Evolutionary conservation across 768 basidiomycete genomes (phyloP).

Genomic region (Phylloporus scabripes): DNA sequence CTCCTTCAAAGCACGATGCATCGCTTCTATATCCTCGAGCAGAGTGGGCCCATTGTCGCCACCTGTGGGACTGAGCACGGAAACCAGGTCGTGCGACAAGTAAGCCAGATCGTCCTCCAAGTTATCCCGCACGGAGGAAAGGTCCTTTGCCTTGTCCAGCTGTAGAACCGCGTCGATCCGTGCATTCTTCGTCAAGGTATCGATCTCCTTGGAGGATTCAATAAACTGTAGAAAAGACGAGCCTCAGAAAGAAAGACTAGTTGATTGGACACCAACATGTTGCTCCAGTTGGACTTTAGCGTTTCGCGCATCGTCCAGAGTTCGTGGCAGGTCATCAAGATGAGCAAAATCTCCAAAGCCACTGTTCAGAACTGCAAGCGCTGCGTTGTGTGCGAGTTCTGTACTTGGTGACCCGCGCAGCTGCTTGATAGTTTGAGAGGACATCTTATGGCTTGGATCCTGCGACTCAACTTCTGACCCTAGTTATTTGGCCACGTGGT

Average conservation of each 20-base stretch:
- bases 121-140: conserved; percentile 71
- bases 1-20: conserved; percentile 74
- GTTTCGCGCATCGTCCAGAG: conserved; percentile 40
- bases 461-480: not conserved
- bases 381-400: conserved; percentile 30
- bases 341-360: conserved; percentile 46
- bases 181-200: conserved; percentile 44
- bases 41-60: conserved; percentile 54
- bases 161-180: conserved; percentile 43
- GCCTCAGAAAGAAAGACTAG: conserved; percentile 9
- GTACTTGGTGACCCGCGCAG: conserved; percentile 49
- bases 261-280: conserved; percentile 38
- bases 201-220: conserved; percentile 45
- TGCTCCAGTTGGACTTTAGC: conserved; percentile 37
- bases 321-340: conserved; percentile 42
- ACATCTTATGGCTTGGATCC: conserved; percentile 27
- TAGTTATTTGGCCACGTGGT: conserved; percentile 16
- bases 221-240: conserved; percentile 48
- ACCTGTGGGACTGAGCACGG: conserved; percentile 40
- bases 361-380: conserved; percentile 39
- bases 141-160: conserved; percentile 61
- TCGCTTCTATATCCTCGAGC: conserved; percentile 73
- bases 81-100: conserved; percentile 60
- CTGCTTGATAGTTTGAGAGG: conserved; percentile 41
- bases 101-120: conserved; percentile 73